These are phyloP conservation scores for Alternaria viburni DNA, from an alignment of 2,329 filamentous ascomycete genomes.

Conservation along the genomic window DNA sequence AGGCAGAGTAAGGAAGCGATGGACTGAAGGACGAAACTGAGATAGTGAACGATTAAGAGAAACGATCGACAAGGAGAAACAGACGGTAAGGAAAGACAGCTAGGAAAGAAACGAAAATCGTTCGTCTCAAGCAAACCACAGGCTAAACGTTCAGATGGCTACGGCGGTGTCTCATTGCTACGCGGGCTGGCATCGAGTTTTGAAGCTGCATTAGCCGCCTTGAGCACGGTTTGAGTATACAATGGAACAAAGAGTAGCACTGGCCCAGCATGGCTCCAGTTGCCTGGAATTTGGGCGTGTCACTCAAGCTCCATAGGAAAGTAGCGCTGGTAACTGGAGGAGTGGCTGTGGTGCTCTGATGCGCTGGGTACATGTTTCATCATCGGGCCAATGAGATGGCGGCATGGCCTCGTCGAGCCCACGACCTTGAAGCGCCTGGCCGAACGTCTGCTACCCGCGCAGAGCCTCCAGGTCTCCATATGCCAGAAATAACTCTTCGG, in stretches of 20 bases:
- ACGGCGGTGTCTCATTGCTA: slow-evolving; percentile 30
- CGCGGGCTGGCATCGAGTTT: slow-evolving; percentile 38
- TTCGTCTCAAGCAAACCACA: slow-evolving; percentile 35
- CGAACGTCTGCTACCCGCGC: slow-evolving; percentile 12
- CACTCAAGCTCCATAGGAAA: slow-evolving; percentile 25
- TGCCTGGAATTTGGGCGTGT: slow-evolving; percentile 31
- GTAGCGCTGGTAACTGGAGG: slow-evolving; percentile 25
- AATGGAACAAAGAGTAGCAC: slow-evolving; percentile 35
- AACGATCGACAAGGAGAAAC: slow-evolving; percentile 39
- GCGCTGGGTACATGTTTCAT: slow-evolving; percentile 33
- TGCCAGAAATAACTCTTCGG: slow-evolving; percentile 9
- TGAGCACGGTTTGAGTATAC: slow-evolving; percentile 46
- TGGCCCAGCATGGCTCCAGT: slow-evolving; percentile 39
- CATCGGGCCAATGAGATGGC: slow-evolving; percentile 29
- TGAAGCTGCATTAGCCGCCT: slow-evolving; percentile 48
- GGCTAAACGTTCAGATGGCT: slow-evolving; percentile 34
- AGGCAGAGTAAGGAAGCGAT: slow-evolving; percentile 10
- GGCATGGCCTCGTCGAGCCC: slow-evolving; percentile 10
- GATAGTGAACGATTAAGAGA: slow-evolving; percentile 37
- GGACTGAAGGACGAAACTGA: slow-evolving; percentile 26
- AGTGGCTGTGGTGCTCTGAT: slow-evolving; percentile 37
- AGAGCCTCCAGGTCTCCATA: slow-evolving; percentile 11
- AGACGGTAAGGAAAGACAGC: slow-evolving; percentile 26
- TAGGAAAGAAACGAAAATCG: slow-evolving; percentile 26
- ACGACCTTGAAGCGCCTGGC: slow-evolving; percentile 29